Conservation (phyloP, 2,329 filamentous ascomycete genomes). For the Talaromyces sp. region DNA sequence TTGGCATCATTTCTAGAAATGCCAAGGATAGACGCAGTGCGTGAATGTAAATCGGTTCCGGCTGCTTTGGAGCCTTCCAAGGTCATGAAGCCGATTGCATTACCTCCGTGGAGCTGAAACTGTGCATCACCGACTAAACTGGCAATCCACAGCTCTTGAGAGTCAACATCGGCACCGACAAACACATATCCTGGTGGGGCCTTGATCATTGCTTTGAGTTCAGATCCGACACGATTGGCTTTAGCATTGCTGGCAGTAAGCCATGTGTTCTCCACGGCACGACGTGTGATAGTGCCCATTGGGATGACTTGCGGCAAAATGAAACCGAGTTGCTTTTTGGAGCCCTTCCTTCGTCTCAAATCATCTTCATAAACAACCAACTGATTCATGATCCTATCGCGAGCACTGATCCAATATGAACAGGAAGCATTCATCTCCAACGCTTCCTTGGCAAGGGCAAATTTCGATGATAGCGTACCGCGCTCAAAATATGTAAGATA, state of each 20-base stretch:
- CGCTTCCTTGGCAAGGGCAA: conserved; percentile 84
- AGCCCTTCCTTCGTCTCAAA: conserved; percentile 21
- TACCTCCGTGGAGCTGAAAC: conserved; percentile 91
- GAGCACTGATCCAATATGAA: conserved; percentile 97
- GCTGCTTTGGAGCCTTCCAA: conserved; percentile 91
- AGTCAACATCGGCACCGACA: conserved; percentile 95
- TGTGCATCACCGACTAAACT: conserved; percentile 90
- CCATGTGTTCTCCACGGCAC: conserved; percentile 97
- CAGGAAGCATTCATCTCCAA: conserved; percentile 98
- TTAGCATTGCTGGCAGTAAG: conserved; percentile 97
- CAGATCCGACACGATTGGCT: conserved; percentile 88
- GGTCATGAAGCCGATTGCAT: conserved; percentile 98
- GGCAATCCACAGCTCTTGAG: conserved; percentile 96
- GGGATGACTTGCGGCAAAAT: conserved; percentile 95
- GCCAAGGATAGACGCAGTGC: conserved; percentile 83
- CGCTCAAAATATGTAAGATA: conserved; percentile 90
- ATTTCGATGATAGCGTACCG: conserved; percentile 81
- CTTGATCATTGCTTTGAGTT: conserved; percentile 93
- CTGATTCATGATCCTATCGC: conserved; percentile 89
- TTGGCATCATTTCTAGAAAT: conserved; percentile 96
- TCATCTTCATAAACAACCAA: conserved; percentile 85
- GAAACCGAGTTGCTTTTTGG: conserved; percentile 57
- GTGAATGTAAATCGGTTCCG: conserved; percentile 89
- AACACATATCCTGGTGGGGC: conserved; percentile 88
- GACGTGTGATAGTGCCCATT: conserved; percentile 93